phyloP scores from a whole-genome alignment of 2,329 filamentous ascomycete species.

The Colletotrichum chrysophilum region DNA sequence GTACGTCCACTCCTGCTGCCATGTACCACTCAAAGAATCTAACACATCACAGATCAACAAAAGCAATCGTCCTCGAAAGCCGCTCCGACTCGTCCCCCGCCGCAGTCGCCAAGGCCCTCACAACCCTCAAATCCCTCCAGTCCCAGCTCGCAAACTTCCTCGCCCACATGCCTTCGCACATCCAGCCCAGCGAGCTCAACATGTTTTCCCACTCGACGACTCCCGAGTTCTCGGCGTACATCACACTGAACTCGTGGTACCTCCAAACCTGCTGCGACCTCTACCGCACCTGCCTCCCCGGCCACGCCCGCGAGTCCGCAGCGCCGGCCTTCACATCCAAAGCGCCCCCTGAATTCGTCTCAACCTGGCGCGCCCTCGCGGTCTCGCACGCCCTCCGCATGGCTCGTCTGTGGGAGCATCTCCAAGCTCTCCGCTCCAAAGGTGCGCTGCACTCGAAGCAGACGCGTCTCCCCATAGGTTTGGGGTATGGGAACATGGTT shows the following conservation, averaged over 20 bases:
- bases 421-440: neutral
- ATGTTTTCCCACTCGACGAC: conserved; percentile 12
- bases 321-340: neutral
- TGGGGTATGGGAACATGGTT: conserved; percentile 3
- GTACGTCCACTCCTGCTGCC: too few relatives aligned
- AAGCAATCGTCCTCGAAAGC: neutral
- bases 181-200: neutral
- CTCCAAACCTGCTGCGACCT: conserved; percentile 2
- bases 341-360: neutral
- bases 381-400: conserved; percentile 1
- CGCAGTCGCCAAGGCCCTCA: neutral
- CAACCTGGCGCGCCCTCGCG: neutral
- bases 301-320: neutral
- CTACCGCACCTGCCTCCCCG: neutral
- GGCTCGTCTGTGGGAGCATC: conserved; percentile 2
- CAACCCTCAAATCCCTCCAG: neutral
- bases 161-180: neutral
- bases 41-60: neutral
- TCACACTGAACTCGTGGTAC: conserved; percentile 11
- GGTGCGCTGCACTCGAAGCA: conserved; percentile 5
- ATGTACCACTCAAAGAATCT: neutral
- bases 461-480: neutral
- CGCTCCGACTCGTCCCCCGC: neutral
- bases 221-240: neutral
- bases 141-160: neutral